Percentiles rank a stretch among this genome's conserved stretches.
Conservation (phyloP, 176 grass and related monocot genomes). For the Coix lacrymajobi region DNA sequence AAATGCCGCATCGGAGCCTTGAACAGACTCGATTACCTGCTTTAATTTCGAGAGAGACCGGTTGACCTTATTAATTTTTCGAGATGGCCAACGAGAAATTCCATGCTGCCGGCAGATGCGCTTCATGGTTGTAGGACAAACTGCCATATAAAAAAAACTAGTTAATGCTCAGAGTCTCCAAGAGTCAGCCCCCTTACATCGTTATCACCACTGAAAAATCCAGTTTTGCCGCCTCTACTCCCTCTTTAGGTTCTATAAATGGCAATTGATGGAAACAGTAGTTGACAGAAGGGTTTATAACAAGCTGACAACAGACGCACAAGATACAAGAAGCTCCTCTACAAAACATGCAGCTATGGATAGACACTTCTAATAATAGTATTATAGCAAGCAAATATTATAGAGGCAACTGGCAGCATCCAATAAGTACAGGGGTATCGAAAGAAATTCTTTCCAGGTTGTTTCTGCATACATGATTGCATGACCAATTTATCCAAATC, state of each 20-base stretch:
- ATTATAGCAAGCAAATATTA: background rate
- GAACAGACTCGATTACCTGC: constrained; percentile 93
- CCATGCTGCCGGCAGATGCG: constrained; percentile 98
- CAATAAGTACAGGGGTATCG: background rate
- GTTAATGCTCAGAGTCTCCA: constrained; percentile 2
- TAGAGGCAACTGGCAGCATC: background rate
- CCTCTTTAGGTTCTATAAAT: constrained; percentile 1
- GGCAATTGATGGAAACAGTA: background rate
- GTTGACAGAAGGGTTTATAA: background rate
- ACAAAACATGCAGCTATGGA: background rate
- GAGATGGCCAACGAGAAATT: constrained; percentile 90
- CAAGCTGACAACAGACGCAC: background rate
- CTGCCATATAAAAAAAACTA: constrained; percentile 42
- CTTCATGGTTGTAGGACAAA: constrained; percentile 98
- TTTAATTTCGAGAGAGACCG: constrained; percentile 91
- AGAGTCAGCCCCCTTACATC: background rate
- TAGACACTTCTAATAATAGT: background rate
- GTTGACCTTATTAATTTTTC: constrained; percentile 98
- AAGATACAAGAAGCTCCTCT: background rate
- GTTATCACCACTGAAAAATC: background rate
- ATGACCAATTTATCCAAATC: background rate
- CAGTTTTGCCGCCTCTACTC: background rate
- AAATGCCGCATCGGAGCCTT: constrained; percentile 69
- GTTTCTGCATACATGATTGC: background rate
- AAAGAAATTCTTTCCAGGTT: background rate